phyloP scores from a whole-genome alignment of 768 basidiomycete species.

The Kwoniella heveanensis region DNA sequence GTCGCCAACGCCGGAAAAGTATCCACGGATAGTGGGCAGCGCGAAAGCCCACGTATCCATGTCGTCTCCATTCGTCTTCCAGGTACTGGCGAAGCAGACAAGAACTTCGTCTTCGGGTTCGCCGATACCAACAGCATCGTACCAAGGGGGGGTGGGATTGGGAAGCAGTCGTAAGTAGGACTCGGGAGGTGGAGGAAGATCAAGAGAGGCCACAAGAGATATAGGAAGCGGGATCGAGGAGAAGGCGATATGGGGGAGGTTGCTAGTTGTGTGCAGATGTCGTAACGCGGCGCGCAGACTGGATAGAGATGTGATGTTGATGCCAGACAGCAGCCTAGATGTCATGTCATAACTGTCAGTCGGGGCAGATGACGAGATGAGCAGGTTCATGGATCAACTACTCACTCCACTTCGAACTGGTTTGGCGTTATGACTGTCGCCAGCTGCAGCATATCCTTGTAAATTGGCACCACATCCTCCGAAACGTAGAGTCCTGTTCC shows the following conservation, averaged over 20 bases:
- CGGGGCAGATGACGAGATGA: neutral
- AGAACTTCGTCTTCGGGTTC: constrained; percentile 60
- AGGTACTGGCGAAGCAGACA: constrained; percentile 73
- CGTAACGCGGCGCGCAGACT: constrained; percentile 71
- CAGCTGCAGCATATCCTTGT: constrained; percentile 67
- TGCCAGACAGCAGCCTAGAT: constrained; percentile 73
- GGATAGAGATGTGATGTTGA: constrained; percentile 66
- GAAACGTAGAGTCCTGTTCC: constrained; percentile 81
- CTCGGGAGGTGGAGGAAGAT: constrained; percentile 39
- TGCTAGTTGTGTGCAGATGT: constrained; percentile 73
- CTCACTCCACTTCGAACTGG: constrained; percentile 96
- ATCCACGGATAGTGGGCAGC: constrained; percentile 79
- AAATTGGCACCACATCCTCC: constrained; percentile 80
- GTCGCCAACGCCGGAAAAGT: constrained; percentile 96
- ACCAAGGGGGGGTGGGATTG: constrained; percentile 36
- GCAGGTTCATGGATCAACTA: constrained; percentile 9
- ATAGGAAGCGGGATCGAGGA: constrained; percentile 78
- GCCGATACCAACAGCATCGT: constrained; percentile 23
- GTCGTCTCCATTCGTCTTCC: constrained; percentile 28
- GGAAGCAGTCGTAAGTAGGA: constrained; percentile 36
- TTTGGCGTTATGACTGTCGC: constrained; percentile 95
- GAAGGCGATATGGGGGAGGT: constrained; percentile 84
- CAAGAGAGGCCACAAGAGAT: constrained; percentile 61
- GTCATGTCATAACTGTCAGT: constrained; percentile 3
- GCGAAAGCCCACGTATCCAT: constrained; percentile 63